phyloP scores from a whole-genome alignment of 2,329 filamentous ascomycete species.

The Blastomyces silverae region DNA sequence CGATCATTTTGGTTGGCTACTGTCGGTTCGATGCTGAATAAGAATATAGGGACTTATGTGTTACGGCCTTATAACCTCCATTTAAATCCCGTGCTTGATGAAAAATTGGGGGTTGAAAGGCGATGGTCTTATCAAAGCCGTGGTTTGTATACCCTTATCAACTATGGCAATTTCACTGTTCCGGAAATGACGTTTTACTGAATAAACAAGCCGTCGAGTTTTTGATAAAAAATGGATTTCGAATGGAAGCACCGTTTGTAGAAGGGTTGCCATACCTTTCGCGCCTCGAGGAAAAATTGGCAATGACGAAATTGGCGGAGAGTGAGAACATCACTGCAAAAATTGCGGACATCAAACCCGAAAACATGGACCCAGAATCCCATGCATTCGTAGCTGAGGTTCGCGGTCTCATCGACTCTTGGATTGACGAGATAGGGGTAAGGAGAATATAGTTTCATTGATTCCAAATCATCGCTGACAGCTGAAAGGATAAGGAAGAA shows the following conservation, averaged over 20 bases:
- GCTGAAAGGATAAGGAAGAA: conserved; percentile 22
- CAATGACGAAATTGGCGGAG: conserved; percentile 43
- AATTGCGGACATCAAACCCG: conserved; percentile 44
- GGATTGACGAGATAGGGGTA: conserved; percentile 34
- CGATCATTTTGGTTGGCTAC: conserved; percentile 2
- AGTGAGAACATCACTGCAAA: conserved; percentile 31
- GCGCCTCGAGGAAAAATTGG: conserved; percentile 49
- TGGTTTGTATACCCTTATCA: conserved; percentile 30
- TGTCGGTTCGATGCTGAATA: conserved; percentile 13
- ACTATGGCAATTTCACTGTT: neutral
- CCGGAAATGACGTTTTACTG: conserved; percentile 14
- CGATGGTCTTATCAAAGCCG: conserved; percentile 53
- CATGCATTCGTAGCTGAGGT: conserved; percentile 47
- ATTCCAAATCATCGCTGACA: conserved; percentile 9
- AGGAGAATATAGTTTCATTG: conserved; percentile 15
- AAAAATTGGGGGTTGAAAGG: conserved; percentile 53
- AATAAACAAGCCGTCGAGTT: conserved; percentile 51
- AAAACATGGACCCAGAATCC: conserved; percentile 47
- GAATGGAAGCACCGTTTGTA: conserved; percentile 51
- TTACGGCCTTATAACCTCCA: conserved; percentile 60
- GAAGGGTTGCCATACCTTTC: conserved; percentile 58
- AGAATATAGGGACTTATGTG: conserved; percentile 44
- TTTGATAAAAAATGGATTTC: conserved; percentile 52
- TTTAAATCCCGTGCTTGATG: conserved; percentile 51
- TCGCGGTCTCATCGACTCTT: conserved; percentile 42